These are phyloP conservation scores for Annona cherimola DNA, from an alignment of 164 flowering plant genomes.

Conservation along the genomic window DNA sequence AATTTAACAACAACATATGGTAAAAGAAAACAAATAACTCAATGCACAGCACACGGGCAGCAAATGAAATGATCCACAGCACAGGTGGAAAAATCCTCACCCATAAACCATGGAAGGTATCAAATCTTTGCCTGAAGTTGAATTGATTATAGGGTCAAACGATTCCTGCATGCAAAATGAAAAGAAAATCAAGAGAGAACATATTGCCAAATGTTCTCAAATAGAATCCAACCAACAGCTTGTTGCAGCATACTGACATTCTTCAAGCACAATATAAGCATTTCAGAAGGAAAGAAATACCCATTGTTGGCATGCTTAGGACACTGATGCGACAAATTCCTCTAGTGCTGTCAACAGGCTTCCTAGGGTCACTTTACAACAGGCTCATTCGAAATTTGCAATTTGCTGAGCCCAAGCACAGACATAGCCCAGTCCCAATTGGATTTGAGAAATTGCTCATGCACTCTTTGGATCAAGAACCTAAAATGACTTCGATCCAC, in stretches of 20 bases:
- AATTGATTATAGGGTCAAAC: slow-evolving; percentile 72
- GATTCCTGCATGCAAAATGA: slow-evolving; percentile 25
- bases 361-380: too few relatives aligned
- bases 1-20: background rate
- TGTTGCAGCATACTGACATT: background rate
- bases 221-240: too few relatives aligned
- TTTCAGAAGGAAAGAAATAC: background rate
- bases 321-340: too few relatives aligned
- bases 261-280: background rate
- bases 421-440: too few relatives aligned
- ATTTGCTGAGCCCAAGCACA: too few relatives aligned
- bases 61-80: background rate
- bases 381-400: too few relatives aligned
- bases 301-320: background rate
- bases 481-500: too few relatives aligned
- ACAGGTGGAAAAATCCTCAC: slow-evolving; percentile 34
- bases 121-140: slow-evolving; percentile 50
- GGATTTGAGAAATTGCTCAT: too few relatives aligned
- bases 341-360: too few relatives aligned
- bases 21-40: background rate
- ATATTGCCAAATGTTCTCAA: too few relatives aligned
- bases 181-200: background rate
- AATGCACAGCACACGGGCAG: background rate
- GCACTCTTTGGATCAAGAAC: too few relatives aligned
- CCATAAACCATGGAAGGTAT: slow-evolving; percentile 85